Base-by-base conservation (phyloP, 2,329 filamentous ascomycete species). In the Xenosphaeropsis pyriputrescens region DNA sequence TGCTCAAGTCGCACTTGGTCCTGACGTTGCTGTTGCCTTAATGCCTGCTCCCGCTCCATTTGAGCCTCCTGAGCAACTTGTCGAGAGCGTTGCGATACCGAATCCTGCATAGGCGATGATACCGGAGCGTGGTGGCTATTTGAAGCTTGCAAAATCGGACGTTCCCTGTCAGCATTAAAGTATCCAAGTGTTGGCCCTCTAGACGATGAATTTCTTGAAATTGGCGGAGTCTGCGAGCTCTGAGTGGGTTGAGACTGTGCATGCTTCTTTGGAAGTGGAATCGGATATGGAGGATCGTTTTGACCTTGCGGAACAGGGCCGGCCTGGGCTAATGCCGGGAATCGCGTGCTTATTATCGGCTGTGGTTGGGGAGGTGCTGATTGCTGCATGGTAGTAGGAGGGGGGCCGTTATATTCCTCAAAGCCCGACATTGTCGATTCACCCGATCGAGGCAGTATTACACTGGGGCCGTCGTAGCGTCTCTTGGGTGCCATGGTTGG, bases 401-500 rank as follows among this genome's bases (percentile, higher is more conserved):
- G 60, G 41, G 67, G 63, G 17, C 64, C 66, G 43, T 71, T 54
- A n/a, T 68, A 62, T 41, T 66, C 59, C 34, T 63, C 61, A 35
- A 54, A 50, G 6, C 55, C 50, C 5, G 56, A 50, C 22, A 26
- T 26, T 26, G 22, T 26, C 22, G 22, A 26, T 26, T 26, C 22
- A 11, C 22, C 22, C 8, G 22, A 26, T 26, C 22, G 22, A 26
- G 22, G 22, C 8, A 26, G 12, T 26, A 26, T 26, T 26, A 26
- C 22, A 9, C 7, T 26, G 39, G 54, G 63, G 48, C 54, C 61
- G 57, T 70, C 73, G 51, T 65, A 68, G 36, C 64, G 60, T 50
- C 63, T 63, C 45, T 71, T 67, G 16, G 68, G 64, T 26, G 59
- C 58, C 14, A 65, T 60, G 6, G 67, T 67, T 17, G 71, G 71